Conservation (phyloP, 192 early-diverging fungal species). For the Dispira parvispora region DNA sequence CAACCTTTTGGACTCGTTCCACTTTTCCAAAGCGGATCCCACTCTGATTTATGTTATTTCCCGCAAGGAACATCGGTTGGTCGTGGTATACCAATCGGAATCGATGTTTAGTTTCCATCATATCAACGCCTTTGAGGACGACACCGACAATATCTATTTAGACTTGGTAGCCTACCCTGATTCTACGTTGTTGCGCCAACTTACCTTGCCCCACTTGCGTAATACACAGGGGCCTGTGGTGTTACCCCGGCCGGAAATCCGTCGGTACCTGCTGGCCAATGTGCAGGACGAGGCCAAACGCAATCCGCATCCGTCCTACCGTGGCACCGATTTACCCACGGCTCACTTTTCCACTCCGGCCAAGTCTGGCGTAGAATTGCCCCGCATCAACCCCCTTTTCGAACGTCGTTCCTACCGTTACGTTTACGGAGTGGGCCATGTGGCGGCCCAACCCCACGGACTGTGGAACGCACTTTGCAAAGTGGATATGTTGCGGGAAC, state of each 20-base stretch:
- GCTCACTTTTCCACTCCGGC: slow-evolving; percentile 24
- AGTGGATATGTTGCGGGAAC: slow-evolving; percentile 26
- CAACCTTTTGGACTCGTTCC: slow-evolving; percentile 50
- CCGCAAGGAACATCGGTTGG: slow-evolving; percentile 40
- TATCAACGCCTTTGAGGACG: slow-evolving; percentile 54
- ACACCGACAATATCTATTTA: slow-evolving; percentile 36
- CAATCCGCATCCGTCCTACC: slow-evolving; percentile 23
- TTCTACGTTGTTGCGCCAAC: slow-evolving; percentile 36
- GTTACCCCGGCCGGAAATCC: slow-evolving; percentile 32
- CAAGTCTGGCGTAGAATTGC: slow-evolving; percentile 30
- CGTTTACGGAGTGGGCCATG: slow-evolving; percentile 27
- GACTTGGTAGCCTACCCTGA: slow-evolving; percentile 48
- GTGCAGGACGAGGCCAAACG: slow-evolving; percentile 38
- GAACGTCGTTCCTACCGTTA: slow-evolving; percentile 27
- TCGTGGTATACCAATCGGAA: slow-evolving; percentile 48
- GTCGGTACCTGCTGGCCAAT: slow-evolving; percentile 41
- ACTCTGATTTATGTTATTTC: slow-evolving; percentile 59
- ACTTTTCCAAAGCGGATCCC: slow-evolving; percentile 37
- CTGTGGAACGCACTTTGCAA: slow-evolving; percentile 40
- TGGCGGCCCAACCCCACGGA: slow-evolving; percentile 23
- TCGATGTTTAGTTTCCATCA: slow-evolving; percentile 49
- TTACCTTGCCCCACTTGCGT: slow-evolving; percentile 36
- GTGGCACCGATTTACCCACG: slow-evolving; percentile 12
- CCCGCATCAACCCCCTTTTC: slow-evolving; percentile 30
- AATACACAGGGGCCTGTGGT: slow-evolving; percentile 20